Conservation (phyloP, 805 yeast genomes). For the Allodekkera sacchari region DNA sequence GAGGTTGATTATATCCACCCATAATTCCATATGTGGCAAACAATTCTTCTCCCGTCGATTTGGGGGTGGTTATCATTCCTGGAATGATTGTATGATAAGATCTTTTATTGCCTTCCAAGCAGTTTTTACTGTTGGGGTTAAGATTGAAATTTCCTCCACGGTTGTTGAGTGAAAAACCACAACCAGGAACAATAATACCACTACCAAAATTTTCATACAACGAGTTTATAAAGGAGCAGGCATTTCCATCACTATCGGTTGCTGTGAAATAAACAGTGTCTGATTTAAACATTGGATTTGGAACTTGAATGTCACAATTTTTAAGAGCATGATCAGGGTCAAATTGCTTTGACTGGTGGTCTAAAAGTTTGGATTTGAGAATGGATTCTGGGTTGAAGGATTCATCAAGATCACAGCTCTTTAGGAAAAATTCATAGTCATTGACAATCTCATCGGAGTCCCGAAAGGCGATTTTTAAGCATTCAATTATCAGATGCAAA, state of each 20-base stretch:
- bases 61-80: slow-evolving; percentile 55
- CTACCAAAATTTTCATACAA: slow-evolving; percentile 64
- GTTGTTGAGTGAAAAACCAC: slow-evolving; percentile 66
- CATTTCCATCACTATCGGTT: slow-evolving; percentile 63
- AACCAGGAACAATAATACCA: slow-evolving; percentile 53
- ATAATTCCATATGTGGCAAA: slow-evolving; percentile 60
- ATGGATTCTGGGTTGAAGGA: slow-evolving; percentile 28
- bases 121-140: slow-evolving; percentile 47
- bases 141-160: slow-evolving; percentile 72
- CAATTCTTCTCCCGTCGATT: slow-evolving; percentile 29
- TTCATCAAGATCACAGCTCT: slow-evolving; percentile 9
- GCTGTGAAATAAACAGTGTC: slow-evolving; percentile 69
- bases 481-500: slow-evolving; percentile 60
- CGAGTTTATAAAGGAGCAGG: slow-evolving; percentile 74
- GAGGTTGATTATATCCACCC: slow-evolving; percentile 88
- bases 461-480: slow-evolving; percentile 62
- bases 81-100: slow-evolving; percentile 83
- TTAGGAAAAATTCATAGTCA: slow-evolving; percentile 39
- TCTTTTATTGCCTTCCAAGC: slow-evolving; percentile 60
- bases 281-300: slow-evolving; percentile 49
- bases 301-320: slow-evolving; percentile 30
- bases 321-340: slow-evolving; percentile 29
- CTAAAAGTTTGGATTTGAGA: slow-evolving; percentile 41
- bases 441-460: slow-evolving; percentile 70
- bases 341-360: slow-evolving; percentile 41